phyloP scores from a whole-genome alignment of 768 basidiomycete genomes.

The Termitomyces sp. region DNA sequence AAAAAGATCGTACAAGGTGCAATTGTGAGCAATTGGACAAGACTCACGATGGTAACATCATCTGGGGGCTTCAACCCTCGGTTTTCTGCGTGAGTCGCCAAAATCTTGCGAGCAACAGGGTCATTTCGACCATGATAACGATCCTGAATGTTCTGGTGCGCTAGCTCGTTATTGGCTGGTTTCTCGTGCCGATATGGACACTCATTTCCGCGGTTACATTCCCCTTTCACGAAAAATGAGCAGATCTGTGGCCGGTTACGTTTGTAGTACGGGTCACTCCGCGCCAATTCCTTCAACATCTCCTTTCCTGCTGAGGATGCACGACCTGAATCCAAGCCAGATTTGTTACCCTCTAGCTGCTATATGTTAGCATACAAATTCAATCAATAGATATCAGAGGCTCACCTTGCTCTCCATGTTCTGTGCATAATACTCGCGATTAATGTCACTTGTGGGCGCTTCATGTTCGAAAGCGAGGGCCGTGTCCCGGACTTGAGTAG shows the following conservation, averaged over 20 bases:
- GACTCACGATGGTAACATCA: conserved; percentile 76
- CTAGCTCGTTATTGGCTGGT: conserved; percentile 74
- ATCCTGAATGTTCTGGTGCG: conserved; percentile 92
- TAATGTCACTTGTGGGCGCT: conserved; percentile 96
- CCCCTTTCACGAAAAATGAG: conserved; percentile 93
- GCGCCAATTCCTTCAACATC: conserved; percentile 92
- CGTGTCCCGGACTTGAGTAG: conserved; percentile 96
- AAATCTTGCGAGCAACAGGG: conserved; percentile 89
- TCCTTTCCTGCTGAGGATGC: conserved; percentile 86
- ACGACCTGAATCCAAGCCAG: conserved; percentile 54
- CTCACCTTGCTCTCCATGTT: conserved; percentile 83
- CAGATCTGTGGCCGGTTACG: conserved; percentile 92
- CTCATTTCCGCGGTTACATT: conserved; percentile 85
- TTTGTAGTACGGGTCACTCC: conserved; percentile 97
- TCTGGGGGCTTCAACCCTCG: conserved; percentile 89
- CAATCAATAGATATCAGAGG: not conserved
- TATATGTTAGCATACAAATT: conserved; percentile 3
- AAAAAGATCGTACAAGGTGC: not conserved
- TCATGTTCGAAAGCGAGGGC: conserved; percentile 81
- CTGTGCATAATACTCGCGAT: conserved; percentile 92
- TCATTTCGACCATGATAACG: conserved; percentile 91
- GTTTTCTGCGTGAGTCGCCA: conserved; percentile 70
- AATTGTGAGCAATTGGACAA: not conserved
- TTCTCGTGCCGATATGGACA: conserved; percentile 97
- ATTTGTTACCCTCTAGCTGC: conserved; percentile 70